These are phyloP conservation scores for Stachybotrys echinatus DNA, from an alignment of 2,329 filamentous ascomycete species.

Conservation along the genomic window DNA sequence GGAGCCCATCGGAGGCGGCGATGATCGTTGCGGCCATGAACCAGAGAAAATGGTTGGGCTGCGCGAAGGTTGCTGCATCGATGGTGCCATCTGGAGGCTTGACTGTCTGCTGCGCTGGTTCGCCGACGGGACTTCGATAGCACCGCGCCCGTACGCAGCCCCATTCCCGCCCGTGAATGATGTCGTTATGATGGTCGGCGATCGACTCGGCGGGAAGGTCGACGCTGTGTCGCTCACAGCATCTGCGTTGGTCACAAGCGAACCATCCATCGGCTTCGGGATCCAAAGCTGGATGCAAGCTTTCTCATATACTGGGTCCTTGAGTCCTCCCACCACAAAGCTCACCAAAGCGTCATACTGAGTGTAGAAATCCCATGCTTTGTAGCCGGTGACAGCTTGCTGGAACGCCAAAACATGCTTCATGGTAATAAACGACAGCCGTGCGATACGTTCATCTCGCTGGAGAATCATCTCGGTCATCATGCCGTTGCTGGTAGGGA, in stretches of 20 bases:
- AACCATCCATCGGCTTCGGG: slow-evolving; percentile 18
- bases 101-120: slow-evolving; percentile 9
- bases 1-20: slow-evolving; percentile 9
- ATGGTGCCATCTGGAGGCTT: slow-evolving; percentile 3
- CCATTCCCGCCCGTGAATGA: neutral
- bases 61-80: slow-evolving; percentile 12
- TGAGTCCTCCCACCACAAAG: slow-evolving; percentile 19
- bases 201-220: slow-evolving; percentile 7
- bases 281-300: slow-evolving; percentile 27
- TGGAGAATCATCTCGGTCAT: slow-evolving; percentile 21
- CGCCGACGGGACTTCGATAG: neutral
- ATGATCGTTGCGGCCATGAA: slow-evolving; percentile 12
- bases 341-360: slow-evolving; percentile 20
- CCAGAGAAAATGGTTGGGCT: slow-evolving; percentile 5
- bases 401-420: slow-evolving; percentile 24
- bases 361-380: slow-evolving; percentile 18
- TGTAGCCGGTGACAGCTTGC: slow-evolving; percentile 26
- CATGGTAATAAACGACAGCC: slow-evolving; percentile 17
- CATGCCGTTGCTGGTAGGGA: slow-evolving; percentile 12
- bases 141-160: neutral
- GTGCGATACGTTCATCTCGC: slow-evolving; percentile 23
- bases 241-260: slow-evolving; percentile 20
- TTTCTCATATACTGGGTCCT: slow-evolving; percentile 16
- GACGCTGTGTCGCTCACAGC: slow-evolving; percentile 8
- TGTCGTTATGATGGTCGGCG: neutral